Conservation (phyloP, 1,284 basidiomycete species). For the Mycosarcoma maydis region DNA sequence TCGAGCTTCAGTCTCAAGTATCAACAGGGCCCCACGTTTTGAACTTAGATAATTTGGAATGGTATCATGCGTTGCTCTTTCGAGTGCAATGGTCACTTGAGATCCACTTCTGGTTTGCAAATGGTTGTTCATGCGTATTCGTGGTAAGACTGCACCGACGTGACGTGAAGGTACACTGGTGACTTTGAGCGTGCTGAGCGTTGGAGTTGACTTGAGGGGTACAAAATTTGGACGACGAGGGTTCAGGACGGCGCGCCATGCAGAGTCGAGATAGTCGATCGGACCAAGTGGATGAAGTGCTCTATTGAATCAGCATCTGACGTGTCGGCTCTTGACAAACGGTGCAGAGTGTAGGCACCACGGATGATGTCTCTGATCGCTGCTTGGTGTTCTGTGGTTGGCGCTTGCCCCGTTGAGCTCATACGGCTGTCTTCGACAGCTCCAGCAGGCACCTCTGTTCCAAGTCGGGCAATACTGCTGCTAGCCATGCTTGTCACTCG, state of each 20-base stretch:
- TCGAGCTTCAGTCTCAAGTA: constrained; percentile 14
- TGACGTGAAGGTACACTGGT: too few species aligned
- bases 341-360: constrained; percentile 21
- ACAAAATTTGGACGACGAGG: too few species aligned
- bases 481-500: background rate
- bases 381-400: background rate
- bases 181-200: too few species aligned
- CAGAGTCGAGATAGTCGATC: background rate
- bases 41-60: too few species aligned
- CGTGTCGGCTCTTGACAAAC: background rate
- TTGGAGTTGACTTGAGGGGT: too few species aligned
- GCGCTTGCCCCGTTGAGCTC: background rate
- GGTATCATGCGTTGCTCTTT: background rate
- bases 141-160: too few species aligned
- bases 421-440: too few species aligned
- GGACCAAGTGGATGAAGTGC: constrained; percentile 16
- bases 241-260: too few species aligned
- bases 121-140: too few species aligned
- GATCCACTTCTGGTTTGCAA: too few species aligned
- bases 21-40: constrained; percentile 28
- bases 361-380: constrained; percentile 35
- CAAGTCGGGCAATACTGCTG: background rate
- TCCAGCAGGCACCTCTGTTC: too few species aligned
- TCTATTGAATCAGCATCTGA: background rate
- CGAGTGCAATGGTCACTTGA: background rate